Evolutionary conservation across 495 filamentous ascomycete species (phyloP).

Genomic region (Tuber magnatum): DNA sequence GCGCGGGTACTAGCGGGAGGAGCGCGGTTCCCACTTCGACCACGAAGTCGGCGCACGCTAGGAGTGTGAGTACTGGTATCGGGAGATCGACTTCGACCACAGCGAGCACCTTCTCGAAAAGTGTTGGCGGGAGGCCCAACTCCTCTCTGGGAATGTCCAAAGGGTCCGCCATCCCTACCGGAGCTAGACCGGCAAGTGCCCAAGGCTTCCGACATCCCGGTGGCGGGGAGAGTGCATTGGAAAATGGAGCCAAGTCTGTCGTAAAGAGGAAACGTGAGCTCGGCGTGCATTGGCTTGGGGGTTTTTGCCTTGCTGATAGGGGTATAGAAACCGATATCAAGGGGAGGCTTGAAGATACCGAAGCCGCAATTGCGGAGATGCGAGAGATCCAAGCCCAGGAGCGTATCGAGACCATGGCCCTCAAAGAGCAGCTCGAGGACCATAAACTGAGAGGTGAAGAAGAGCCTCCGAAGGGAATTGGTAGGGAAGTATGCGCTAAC

Average conservation of each 20-base stretch:
- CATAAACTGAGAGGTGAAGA: conserved; percentile 32
- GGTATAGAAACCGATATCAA: conserved; percentile 36
- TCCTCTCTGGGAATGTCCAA: conserved; percentile 28
- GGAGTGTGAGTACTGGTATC: conserved; percentile 12
- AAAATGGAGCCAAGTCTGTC: not conserved
- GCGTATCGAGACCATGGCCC: conserved; percentile 28
- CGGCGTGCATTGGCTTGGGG: not conserved
- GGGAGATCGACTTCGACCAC: conserved; percentile 12
- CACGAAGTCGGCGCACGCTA: conserved; percentile 14
- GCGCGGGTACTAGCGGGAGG: conserved; percentile 13
- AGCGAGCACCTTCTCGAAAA: conserved; percentile 11
- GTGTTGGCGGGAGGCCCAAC: conserved; percentile 25
- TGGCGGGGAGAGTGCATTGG: not conserved
- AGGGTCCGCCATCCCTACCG: conserved; percentile 17
- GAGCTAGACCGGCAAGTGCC: conserved; percentile 32
- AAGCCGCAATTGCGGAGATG: conserved; percentile 34
- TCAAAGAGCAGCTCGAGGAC: conserved; percentile 37
- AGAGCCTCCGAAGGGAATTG: conserved; percentile 4
- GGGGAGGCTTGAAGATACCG: conserved; percentile 35
- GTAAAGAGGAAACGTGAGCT: not conserved
- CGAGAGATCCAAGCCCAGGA: conserved; percentile 33
- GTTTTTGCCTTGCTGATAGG: conserved; percentile 26
- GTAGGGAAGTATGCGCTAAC: conserved; percentile 21
- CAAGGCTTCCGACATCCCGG: conserved; percentile 18
- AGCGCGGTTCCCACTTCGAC: not conserved